phyloP scores from a whole-genome alignment of 495 filamentous ascomycete species.

The Talaromyces stipitatus region DNA sequence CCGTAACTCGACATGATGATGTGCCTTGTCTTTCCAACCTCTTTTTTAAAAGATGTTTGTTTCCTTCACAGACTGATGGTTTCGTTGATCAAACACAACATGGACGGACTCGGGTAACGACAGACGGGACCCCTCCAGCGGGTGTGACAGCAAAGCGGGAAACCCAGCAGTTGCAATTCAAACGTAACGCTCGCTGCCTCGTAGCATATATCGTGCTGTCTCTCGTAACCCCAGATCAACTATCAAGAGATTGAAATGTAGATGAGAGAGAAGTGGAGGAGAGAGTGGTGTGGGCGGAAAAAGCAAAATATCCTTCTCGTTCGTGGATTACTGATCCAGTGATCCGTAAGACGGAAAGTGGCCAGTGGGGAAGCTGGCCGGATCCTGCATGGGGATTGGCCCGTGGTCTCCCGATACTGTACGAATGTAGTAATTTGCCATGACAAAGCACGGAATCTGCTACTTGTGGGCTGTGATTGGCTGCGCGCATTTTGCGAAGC shows the following conservation, averaged over 20 bases:
- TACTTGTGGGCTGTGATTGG: not conserved
- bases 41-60: not conserved
- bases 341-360: not conserved
- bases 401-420: not conserved
- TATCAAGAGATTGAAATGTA: not conserved
- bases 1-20: conserved; percentile 45
- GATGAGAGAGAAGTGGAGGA: not conserved
- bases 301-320: not conserved
- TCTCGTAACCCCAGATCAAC: not conserved
- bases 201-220: not conserved
- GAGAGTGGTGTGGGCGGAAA: not conserved
- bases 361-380: not conserved
- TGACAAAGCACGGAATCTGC: not conserved
- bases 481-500: not conserved
- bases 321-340: not conserved
- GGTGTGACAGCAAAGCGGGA: not conserved
- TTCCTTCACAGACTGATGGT: not conserved
- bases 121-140: not conserved
- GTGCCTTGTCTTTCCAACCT: not conserved
- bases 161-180: not conserved
- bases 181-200: not conserved
- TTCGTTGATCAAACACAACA: not conserved
- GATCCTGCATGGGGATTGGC: not conserved
- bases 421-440: not conserved
- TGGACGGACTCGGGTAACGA: not conserved